Evolutionary conservation across 331 rosid species (phyloP).

Genomic region (Pyrus hybrid): DNA sequence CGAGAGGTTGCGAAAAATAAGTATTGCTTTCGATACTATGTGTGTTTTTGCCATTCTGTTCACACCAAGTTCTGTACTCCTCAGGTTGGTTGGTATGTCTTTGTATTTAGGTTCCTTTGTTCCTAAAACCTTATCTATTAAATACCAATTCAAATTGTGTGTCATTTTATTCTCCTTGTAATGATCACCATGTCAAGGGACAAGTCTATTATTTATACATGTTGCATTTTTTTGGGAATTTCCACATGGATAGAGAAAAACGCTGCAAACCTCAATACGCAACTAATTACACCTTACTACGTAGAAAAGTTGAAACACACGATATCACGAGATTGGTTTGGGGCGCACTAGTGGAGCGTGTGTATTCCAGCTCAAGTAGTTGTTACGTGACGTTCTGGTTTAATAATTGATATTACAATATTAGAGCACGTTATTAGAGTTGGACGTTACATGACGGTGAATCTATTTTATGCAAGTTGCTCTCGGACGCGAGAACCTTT

Average conservation of each 20-base stretch:
- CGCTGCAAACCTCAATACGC: too few species aligned
- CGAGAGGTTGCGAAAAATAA: background rate
- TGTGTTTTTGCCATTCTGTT: background rate
- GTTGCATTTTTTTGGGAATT: too few species aligned
- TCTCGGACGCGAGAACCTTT: rapidly evolving
- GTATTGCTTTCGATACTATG: background rate
- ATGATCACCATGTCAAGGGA: background rate
- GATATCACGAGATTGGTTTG: too few species aligned
- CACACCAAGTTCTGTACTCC: background rate
- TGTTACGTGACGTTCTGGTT: rapidly evolving
- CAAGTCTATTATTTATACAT: background rate
- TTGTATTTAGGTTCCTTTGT: conserved; percentile 2
- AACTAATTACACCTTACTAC: too few species aligned
- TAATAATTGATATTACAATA: too few species aligned
- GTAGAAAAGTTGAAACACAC: too few species aligned
- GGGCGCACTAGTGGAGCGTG: too few species aligned
- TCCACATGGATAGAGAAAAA: too few species aligned
- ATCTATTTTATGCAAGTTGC: too few species aligned
- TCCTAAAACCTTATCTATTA: background rate
- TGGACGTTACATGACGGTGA: rapidly evolving
- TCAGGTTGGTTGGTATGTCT: conserved; percentile 1
- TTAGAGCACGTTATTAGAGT: rapidly evolving
- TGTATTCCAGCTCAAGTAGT: too few species aligned
- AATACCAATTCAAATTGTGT: background rate
- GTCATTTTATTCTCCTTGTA: background rate